These are phyloP conservation scores for Annulohypoxylon stygium DNA, from an alignment of 495 filamentous ascomycete species.

Conservation along the genomic window DNA sequence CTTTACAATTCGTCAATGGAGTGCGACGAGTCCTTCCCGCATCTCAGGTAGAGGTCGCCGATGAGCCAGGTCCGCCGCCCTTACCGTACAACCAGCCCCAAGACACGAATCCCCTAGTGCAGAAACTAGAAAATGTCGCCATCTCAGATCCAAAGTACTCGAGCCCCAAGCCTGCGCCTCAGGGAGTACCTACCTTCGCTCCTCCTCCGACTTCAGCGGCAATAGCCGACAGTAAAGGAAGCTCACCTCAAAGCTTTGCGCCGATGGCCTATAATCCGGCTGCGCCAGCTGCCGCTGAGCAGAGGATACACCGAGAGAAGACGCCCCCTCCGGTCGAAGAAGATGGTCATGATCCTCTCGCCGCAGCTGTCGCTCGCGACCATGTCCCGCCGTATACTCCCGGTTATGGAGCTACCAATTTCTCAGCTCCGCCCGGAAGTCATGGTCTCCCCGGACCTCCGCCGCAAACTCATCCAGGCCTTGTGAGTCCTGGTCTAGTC, in stretches of 20 bases:
- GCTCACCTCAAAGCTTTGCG: slow-evolving; percentile 65
- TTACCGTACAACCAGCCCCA: slow-evolving; percentile 50
- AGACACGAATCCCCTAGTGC: slow-evolving; percentile 82
- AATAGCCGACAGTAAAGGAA: slow-evolving; percentile 48
- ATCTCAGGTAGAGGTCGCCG: slow-evolving; percentile 70
- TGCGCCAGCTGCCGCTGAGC: slow-evolving; percentile 86
- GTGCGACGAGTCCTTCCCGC: slow-evolving; percentile 70
- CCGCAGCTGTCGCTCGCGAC: slow-evolving; percentile 75
- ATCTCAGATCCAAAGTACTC: slow-evolving; percentile 66
- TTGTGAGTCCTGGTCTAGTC: slow-evolving; percentile 39
- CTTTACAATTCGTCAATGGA: slow-evolving; percentile 76
- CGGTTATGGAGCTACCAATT: slow-evolving; percentile 53
- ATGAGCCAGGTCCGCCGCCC: slow-evolving; percentile 65
- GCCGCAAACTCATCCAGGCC: slow-evolving; percentile 43
- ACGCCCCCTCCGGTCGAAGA: slow-evolving; percentile 86
- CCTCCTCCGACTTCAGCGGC: slow-evolving; percentile 55
- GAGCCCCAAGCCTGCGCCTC: slow-evolving; percentile 59
- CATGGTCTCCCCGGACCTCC: slow-evolving; percentile 57
- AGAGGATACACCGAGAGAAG: slow-evolving; percentile 86
- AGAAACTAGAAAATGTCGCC: slow-evolving; percentile 84
- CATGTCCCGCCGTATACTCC: slow-evolving; percentile 64
- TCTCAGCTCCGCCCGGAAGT: slow-evolving; percentile 53
- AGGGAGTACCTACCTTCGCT: slow-evolving; percentile 55
- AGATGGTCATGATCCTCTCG: slow-evolving; percentile 76
- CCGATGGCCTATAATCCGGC: slow-evolving; percentile 94